These are phyloP conservation scores for Lentinula guzmanii DNA, from an alignment of 768 basidiomycete species.

Conservation along the genomic window DNA sequence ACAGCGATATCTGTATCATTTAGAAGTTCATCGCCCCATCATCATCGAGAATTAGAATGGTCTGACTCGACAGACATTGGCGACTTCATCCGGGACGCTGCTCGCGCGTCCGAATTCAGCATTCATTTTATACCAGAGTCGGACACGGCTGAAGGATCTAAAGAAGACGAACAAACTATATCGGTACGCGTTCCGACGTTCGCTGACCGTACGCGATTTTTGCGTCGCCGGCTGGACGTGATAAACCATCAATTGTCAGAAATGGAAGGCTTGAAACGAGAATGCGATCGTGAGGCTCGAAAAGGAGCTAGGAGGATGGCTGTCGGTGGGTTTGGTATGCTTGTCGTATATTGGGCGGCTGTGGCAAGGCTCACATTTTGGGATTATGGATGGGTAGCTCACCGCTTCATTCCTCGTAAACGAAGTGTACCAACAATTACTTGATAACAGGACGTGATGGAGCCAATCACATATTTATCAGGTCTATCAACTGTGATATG, in stretches of 20 bases:
- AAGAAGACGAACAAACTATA: conserved; percentile 20
- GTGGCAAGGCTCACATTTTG: conserved; percentile 63
- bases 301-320: conserved; percentile 53
- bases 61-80: conserved; percentile 57
- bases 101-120: conserved; percentile 45
- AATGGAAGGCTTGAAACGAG: conserved; percentile 50
- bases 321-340: conserved; percentile 49
- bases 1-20: conserved; percentile 31
- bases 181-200: conserved; percentile 59
- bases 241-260: conserved; percentile 36
- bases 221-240: conserved; percentile 38
- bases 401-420: not conserved
- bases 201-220: conserved; percentile 53
- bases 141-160: conserved; percentile 1
- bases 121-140: conserved; percentile 29
- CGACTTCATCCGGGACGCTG: conserved; percentile 61
- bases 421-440: not conserved
- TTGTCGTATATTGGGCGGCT: conserved; percentile 58
- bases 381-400: conserved; percentile 46
- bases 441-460: conserved; percentile 53
- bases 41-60: conserved; percentile 40
- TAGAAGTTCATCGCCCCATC: conserved; percentile 26
- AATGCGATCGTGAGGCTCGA: conserved; percentile 52
- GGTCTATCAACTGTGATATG: conserved; percentile 54
- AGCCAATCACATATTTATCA: conserved; percentile 64